These are phyloP conservation scores for Cytospora paraplurivora DNA, from an alignment of 2,329 filamentous ascomycete genomes.

Conservation along the genomic window DNA sequence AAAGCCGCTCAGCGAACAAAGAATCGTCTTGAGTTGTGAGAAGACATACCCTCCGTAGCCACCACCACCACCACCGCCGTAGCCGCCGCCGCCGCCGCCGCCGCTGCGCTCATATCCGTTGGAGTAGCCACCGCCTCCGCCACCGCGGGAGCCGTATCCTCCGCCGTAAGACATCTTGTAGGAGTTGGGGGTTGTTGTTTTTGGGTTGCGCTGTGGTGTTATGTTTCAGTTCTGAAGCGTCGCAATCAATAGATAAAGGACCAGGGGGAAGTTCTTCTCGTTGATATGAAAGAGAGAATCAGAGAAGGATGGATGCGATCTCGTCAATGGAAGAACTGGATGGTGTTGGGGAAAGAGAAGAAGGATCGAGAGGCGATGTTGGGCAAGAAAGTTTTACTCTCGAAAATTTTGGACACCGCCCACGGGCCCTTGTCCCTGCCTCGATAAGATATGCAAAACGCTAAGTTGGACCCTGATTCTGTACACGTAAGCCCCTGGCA, in stretches of 20 bases:
- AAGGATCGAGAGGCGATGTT: constrained; percentile 24
- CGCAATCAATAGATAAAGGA: constrained; percentile 20
- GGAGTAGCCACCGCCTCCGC: constrained; percentile 53
- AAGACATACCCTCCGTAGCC: constrained; percentile 39
- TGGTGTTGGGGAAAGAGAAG: constrained; percentile 24
- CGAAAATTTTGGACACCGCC: constrained; percentile 3
- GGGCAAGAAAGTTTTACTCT: constrained; percentile 11
- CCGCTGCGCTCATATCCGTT: constrained; percentile 47
- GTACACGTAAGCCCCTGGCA: background rate
- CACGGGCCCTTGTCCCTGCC: background rate
- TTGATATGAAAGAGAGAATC: constrained; percentile 9
- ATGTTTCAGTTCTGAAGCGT: constrained; percentile 22
- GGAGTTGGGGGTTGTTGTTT: constrained; percentile 16
- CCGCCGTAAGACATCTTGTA: constrained; percentile 50
- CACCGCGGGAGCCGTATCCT: constrained; percentile 45
- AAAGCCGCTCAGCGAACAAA: background rate
- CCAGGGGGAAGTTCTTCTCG: constrained; percentile 21
- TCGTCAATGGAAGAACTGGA: constrained; percentile 30
- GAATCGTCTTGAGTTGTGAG: constrained; percentile 22
- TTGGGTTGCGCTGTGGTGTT: constrained; percentile 1
- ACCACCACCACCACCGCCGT: constrained; percentile 42
- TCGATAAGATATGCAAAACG: constrained; percentile 9
- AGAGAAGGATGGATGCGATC: constrained; percentile 22
- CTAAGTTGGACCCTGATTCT: constrained; percentile 4
- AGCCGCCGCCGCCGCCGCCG: constrained; percentile 51